phyloP scores from a whole-genome alignment of 345 rosid species.

The Eucalyptus pauciflora region DNA sequence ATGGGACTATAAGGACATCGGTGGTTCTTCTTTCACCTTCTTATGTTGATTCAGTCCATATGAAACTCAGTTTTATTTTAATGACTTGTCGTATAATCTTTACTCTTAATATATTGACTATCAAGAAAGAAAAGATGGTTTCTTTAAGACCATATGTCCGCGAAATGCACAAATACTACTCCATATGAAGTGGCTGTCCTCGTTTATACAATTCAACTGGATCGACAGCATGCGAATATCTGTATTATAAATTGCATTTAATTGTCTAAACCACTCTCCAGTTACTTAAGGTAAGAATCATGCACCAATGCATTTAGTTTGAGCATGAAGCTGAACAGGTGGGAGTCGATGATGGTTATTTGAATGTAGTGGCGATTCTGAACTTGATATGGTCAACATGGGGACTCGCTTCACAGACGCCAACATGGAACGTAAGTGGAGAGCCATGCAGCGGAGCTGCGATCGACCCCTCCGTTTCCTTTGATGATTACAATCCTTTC shows the following conservation, averaged over 20 bases:
- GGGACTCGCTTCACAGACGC: neutral
- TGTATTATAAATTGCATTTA: neutral
- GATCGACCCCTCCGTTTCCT: constrained; percentile 5
- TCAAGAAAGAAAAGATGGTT: neutral
- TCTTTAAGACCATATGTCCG: neutral
- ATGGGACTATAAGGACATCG: neutral
- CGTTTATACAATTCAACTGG: neutral
- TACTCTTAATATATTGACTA: neutral
- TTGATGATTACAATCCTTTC: constrained; percentile 20
- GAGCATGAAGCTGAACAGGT: neutral
- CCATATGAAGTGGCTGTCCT: neutral
- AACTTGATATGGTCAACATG: neutral
- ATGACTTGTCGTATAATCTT: neutral
- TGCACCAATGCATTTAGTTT: neutral
- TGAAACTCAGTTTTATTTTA: neutral
- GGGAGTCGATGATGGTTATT: neutral
- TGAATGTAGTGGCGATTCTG: constrained; percentile 6
- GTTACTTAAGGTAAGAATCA: neutral
- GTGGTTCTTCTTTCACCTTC: neutral
- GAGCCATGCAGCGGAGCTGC: constrained; percentile 19
- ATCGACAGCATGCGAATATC: neutral
- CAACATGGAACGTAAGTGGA: neutral
- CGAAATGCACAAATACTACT: neutral
- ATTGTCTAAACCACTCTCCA: neutral
- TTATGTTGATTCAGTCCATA: neutral